phyloP scores from a whole-genome alignment of 495 filamentous ascomycete genomes.

The Bathelium albidoporum region DNA sequence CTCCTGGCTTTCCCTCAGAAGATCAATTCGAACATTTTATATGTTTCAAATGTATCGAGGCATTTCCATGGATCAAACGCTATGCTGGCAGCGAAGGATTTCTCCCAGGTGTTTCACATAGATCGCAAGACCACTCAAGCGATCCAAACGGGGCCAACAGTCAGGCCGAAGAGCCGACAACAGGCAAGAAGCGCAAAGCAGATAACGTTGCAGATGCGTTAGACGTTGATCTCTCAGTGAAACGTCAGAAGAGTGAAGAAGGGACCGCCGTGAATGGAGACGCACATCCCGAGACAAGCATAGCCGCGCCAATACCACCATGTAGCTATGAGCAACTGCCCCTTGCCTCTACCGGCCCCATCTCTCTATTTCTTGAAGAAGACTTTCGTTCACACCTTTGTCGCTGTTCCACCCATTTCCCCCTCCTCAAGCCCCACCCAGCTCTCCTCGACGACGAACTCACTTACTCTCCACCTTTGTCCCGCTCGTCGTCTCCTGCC shows the following conservation, averaged over 20 bases:
- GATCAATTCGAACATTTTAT: constrained; percentile 82
- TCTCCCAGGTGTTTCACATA: constrained; percentile 53
- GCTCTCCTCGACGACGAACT: constrained; percentile 91
- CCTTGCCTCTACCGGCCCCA: constrained; percentile 39
- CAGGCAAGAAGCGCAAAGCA: constrained; percentile 66
- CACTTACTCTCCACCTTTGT: constrained; percentile 79
- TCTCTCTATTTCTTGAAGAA: constrained; percentile 72
- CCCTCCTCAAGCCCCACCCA: constrained; percentile 53
- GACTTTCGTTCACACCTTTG: constrained; percentile 70
- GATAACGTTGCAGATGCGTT: constrained; percentile 35
- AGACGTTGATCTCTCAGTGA: constrained; percentile 6
- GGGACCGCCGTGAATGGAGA: constrained; percentile 13
- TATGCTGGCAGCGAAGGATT: constrained; percentile 84
- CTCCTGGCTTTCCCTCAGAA: constrained; percentile 77
- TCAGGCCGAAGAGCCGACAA: constrained; percentile 17
- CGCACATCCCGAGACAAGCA: constrained; percentile 27
- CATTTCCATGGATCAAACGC: constrained; percentile 81
- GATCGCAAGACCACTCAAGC: constrained; percentile 11
- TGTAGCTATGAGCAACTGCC: constrained; percentile 33
- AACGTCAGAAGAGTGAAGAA: constrained; percentile 25
- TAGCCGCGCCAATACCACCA: constrained; percentile 31
- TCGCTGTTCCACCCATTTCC: constrained; percentile 70
- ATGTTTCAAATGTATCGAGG: constrained; percentile 87
- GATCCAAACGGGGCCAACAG: neutral
- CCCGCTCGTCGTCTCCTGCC: constrained; percentile 37